phyloP scores from a whole-genome alignment of 1,284 basidiomycete species.

The Xerocomus amazonicus region DNA sequence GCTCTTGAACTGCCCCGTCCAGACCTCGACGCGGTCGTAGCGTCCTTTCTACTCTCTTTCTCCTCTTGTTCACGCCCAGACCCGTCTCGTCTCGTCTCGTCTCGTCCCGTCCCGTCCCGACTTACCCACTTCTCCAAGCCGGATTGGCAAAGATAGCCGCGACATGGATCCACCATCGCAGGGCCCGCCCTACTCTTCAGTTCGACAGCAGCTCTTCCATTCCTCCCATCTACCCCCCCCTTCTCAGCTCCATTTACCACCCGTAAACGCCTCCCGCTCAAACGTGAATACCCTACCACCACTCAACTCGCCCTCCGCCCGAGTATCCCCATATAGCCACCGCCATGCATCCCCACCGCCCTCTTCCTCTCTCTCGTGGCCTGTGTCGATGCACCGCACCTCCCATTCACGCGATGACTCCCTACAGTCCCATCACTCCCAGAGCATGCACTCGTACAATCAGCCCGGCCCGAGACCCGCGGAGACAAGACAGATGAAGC shows the following conservation, averaged over 20 bases:
- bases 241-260: constrained; percentile 42
- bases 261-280: constrained; percentile 34
- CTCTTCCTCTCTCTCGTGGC: constrained; percentile 23
- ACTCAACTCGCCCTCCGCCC: constrained; percentile 30
- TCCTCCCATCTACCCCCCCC: constrained; percentile 44
- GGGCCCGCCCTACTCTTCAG: constrained; percentile 22
- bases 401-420: constrained; percentile 40
- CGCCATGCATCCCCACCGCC: constrained; percentile 28
- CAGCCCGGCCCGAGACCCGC: constrained; percentile 16
- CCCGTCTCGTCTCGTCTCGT: constrained; percentile 1
- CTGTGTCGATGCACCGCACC: constrained; percentile 29
- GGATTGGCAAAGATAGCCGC: neutral
- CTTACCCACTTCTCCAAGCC: neutral
- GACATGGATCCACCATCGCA: constrained; percentile 23
- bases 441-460: constrained; percentile 17
- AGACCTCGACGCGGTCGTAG: neutral
- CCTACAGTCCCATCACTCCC: constrained; percentile 24
- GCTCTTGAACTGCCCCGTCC: neutral
- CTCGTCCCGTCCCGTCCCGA: constrained; percentile 4
- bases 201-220: constrained; percentile 34
- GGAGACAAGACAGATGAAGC: constrained; percentile 30
- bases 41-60: too few species aligned
- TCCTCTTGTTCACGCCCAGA: too few species aligned
- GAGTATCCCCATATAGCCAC: constrained; percentile 23
- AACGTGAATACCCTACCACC: constrained; percentile 38